A percentile compares a stretch with the other conserved stretches of the same genome.
Evolutionary conservation across 1,284 basidiomycete species (phyloP).

Genomic region (Leucoagaricus sp.): DNA sequence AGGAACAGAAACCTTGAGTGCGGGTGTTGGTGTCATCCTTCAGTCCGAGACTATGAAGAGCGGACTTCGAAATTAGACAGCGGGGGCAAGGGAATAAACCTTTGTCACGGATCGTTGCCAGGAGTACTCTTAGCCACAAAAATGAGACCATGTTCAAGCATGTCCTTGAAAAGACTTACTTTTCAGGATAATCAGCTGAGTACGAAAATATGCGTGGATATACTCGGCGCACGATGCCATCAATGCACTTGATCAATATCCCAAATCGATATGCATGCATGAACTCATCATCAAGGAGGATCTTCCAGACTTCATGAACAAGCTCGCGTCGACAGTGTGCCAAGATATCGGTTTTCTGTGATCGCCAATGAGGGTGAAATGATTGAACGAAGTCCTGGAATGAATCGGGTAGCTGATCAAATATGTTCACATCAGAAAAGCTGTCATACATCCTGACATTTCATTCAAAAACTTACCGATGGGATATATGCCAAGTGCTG

Average conservation of each 20-base stretch:
- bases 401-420: not conserved
- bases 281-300: constrained; percentile 26
- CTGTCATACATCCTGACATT: not conserved
- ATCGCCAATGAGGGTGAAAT: constrained; percentile 9
- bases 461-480: not conserved
- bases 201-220: constrained; percentile 38
- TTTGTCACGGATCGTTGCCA: constrained; percentile 28
- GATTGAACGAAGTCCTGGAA: not conserved
- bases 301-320: constrained; percentile 32
- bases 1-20: not conserved
- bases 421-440: not conserved
- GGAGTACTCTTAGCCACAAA: constrained; percentile 25
- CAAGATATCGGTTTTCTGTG: constrained; percentile 19
- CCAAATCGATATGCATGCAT: constrained; percentile 34
- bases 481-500: constrained; percentile 27
- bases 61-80: constrained; percentile 23
- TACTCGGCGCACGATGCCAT: constrained; percentile 29
- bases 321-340: constrained; percentile 34
- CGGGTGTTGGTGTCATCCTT: constrained; percentile 18
- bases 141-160: no score
- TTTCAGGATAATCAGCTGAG: constrained; percentile 43
- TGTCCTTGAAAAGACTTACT: no score
- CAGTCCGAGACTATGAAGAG: constrained; percentile 22
- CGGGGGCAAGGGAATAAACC: constrained; percentile 30
- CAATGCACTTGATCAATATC: constrained; percentile 31